Percentiles rank a stretch among this genome's conserved stretches.
phyloP scores from a whole-genome alignment of 139 green algal genomes.

The Tetradesmus lagerheimii region DNA sequence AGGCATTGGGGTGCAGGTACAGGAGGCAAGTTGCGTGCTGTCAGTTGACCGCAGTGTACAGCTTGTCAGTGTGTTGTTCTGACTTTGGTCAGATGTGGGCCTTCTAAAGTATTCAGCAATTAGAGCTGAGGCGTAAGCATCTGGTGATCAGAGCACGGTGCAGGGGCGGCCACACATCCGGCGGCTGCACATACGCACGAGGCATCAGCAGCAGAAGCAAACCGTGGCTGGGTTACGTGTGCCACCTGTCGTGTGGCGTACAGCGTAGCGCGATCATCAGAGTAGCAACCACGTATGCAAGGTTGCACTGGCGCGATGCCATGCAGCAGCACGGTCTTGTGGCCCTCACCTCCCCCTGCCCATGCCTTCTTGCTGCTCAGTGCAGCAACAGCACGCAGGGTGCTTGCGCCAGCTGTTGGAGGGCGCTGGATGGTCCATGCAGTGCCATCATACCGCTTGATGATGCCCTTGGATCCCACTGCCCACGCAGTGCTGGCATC shows the following conservation, averaged over 20 bases:
- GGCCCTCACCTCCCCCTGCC: neutral
- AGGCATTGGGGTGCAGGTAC: neutral
- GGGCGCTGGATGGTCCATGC: neutral
- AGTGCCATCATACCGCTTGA: neutral
- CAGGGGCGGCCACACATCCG: too few species aligned
- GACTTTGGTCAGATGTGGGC: too few species aligned
- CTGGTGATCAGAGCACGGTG: too few species aligned
- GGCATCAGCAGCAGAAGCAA: too few species aligned
- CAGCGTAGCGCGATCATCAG: neutral
- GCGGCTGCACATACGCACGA: too few species aligned
- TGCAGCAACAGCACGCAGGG: neutral
- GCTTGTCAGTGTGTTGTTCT: neutral
- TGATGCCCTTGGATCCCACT: neutral
- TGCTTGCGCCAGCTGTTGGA: neutral
- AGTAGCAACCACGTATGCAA: neutral
- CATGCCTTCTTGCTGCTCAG: neutral
- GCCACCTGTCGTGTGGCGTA: too few species aligned
- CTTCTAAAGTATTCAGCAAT: too few species aligned
- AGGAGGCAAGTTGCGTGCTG: neutral
- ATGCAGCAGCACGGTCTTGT: neutral
- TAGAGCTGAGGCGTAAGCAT: too few species aligned
- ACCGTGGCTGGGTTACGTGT: too few species aligned
- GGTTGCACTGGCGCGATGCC: neutral
- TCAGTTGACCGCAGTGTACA: neutral
- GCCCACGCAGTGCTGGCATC: neutral